A percentile compares a stretch with the other conserved stretches of the same genome.
Evolutionary conservation across 495 filamentous ascomycete genomes (phyloP).

Genomic region (Penicillium turbatum): DNA sequence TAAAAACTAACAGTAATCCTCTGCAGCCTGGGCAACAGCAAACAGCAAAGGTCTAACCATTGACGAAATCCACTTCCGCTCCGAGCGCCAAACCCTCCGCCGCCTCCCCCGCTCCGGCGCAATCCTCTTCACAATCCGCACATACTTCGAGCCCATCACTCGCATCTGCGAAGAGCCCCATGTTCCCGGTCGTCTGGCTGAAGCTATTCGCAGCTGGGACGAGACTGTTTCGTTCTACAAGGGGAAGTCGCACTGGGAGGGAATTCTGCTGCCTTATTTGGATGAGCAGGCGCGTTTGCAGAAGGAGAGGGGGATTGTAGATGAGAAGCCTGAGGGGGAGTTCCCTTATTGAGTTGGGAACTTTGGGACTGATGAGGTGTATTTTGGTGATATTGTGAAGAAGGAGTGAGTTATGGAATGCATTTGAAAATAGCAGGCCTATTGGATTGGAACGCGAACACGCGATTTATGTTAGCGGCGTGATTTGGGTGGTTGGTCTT

Average conservation of each 20-base stretch:
- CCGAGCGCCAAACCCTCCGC: slow-evolving; percentile 64
- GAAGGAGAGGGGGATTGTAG: slow-evolving; percentile 45
- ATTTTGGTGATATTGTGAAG: not conserved
- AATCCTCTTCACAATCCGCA: slow-evolving; percentile 65
- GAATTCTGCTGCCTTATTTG: slow-evolving; percentile 67
- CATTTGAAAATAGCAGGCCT: not conserved
- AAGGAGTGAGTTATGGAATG: not conserved
- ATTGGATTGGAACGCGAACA: no score
- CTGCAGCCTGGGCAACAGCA: slow-evolving; percentile 15
- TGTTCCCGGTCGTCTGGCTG: slow-evolving; percentile 59
- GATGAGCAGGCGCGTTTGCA: slow-evolving; percentile 66
- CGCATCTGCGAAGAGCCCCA: slow-evolving; percentile 56
- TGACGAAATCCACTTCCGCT: slow-evolving; percentile 52
- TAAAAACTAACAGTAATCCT: not conserved
- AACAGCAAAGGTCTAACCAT: slow-evolving; percentile 10
- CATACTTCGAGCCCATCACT: slow-evolving; percentile 59
- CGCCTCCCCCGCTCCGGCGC: slow-evolving; percentile 61
- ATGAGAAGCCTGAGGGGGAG: not conserved
- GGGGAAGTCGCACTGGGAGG: slow-evolving; percentile 63
- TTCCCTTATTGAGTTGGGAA: slow-evolving; percentile 2
- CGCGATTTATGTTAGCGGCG: no score
- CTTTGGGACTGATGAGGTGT: not conserved
- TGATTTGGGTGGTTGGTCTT: no score
- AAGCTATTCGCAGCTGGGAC: slow-evolving; percentile 68
- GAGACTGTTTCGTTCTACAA: slow-evolving; percentile 71